Conservation (phyloP, 768 basidiomycete genomes). For the Mycena vulgaris region DNA sequence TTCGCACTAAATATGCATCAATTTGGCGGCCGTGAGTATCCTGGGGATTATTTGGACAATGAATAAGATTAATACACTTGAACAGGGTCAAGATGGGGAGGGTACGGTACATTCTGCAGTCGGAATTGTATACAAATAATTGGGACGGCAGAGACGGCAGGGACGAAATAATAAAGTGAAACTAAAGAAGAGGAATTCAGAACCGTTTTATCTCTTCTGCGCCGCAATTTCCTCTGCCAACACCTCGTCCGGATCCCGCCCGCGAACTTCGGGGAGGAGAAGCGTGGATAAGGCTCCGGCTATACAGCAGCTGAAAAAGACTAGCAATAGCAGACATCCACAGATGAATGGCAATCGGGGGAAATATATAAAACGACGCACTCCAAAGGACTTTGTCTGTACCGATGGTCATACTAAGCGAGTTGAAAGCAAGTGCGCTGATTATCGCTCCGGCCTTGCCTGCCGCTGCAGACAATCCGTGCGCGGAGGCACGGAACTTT, state of each 20-base stretch:
- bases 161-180: too few relatives aligned
- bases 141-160: background rate
- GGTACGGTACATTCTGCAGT: too few relatives aligned
- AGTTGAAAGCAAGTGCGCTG: slow-evolving; percentile 81
- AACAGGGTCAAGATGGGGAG: too few relatives aligned
- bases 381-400: slow-evolving; percentile 81
- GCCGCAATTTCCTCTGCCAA: slow-evolving; percentile 57
- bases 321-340: slow-evolving; percentile 49
- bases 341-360: background rate
- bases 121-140: too few relatives aligned
- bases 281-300: slow-evolving; percentile 65
- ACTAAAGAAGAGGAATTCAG: background rate
- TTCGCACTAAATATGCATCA: too few relatives aligned
- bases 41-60: too few relatives aligned
- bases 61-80: too few relatives aligned
- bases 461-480: slow-evolving; percentile 80
- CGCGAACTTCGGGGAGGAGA: slow-evolving; percentile 64
- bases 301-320: slow-evolving; percentile 78
- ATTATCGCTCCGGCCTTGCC: slow-evolving; percentile 87
- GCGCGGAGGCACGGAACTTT: slow-evolving; percentile 77
- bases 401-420: slow-evolving; percentile 71
- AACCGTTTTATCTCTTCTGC: background rate
- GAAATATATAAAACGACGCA: slow-evolving; percentile 52
- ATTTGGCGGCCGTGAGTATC: too few relatives aligned
- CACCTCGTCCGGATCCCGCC: slow-evolving; percentile 64